Evolutionary conservation across 768 basidiomycete species (phyloP), one percentile per base, ranked within the genome.

Genomic region (Pleurotus giganteus): DNA sequence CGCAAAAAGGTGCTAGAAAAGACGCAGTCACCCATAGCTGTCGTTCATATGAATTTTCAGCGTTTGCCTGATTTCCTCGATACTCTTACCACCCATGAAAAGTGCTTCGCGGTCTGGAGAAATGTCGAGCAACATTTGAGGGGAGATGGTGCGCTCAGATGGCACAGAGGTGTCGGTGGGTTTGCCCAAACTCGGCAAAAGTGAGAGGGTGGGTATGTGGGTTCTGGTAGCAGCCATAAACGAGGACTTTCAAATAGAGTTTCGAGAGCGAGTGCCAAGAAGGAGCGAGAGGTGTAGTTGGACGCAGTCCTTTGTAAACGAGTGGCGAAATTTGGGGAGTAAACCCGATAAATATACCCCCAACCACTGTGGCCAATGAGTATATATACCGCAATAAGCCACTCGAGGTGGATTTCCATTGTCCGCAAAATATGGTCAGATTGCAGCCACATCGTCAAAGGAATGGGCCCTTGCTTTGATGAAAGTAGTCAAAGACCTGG

Each of bases 61-160:
- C 8, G 26, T 15, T 28, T 66, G 61, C 42, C 72, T 58, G 12
- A 74, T 58, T 43, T 71, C 70, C 3, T 66, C 63, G 24, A 65
- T 67, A 15, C 51, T 59, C 39, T 57, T 66, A 12, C 55, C 60
- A 50, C 62, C 63, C 31, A 53, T 51, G 19, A 75, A 44, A 4
- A 72, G 50, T 9, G 55, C 61, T 58, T 74, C 71, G 37, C 72
- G 70, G 53, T 73, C 72, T 0, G 72, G 71, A 2, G 74, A 66
- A 6, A 72, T 66, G 8, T 64, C 65, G 2, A 72, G 56, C 9
- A 74, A 62, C 21, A 60, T 51, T 19, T 54, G 47, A 0, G 69
- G 63, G 50, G 64, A 57, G 3, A 74, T 60, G 13, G 65, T 58
- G 32, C 65, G 69, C 49, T 74, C 72, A 1, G 60, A 65, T 21